Conservation (phyloP, 2,329 filamentous ascomycete species). For the Mycosphaerella sp. region DNA sequence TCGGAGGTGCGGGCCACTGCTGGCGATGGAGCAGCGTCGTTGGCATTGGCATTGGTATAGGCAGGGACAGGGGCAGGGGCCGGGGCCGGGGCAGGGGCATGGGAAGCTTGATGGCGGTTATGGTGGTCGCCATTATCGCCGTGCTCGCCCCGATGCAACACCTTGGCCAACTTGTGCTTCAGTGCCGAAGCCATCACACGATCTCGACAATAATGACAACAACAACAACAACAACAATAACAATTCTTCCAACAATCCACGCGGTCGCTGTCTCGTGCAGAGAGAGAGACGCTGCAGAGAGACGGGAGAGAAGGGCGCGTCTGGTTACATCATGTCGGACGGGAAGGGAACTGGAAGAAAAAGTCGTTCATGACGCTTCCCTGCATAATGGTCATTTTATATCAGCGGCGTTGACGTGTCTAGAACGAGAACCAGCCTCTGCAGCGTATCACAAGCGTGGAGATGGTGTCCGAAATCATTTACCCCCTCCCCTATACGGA, state of each 20-base stretch:
- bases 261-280: too few relatives aligned
- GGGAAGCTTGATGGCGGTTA: too few relatives aligned
- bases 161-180: slow-evolving; percentile 15
- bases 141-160: slow-evolving; percentile 8
- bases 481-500: too few relatives aligned
- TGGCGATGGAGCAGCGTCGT: background rate
- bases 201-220: background rate
- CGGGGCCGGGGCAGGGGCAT: background rate
- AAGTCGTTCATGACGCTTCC: slow-evolving; percentile 5
- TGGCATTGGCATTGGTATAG: too few relatives aligned
- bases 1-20: slow-evolving; percentile 1
- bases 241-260: too few relatives aligned
- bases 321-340: slow-evolving; percentile 4
- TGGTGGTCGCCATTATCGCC: background rate
- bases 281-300: background rate
- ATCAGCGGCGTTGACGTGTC: background rate
- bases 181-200: slow-evolving; percentile 7
- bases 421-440: too few relatives aligned
- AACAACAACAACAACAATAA: background rate
- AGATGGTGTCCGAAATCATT: too few relatives aligned
- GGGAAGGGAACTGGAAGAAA: background rate
- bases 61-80: background rate
- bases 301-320: background rate
- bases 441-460: too few relatives aligned
- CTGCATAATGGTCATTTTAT: background rate